Evolutionary conservation across 768 basidiomycete genomes (phyloP).

Genomic region (Vararia minispora): DNA sequence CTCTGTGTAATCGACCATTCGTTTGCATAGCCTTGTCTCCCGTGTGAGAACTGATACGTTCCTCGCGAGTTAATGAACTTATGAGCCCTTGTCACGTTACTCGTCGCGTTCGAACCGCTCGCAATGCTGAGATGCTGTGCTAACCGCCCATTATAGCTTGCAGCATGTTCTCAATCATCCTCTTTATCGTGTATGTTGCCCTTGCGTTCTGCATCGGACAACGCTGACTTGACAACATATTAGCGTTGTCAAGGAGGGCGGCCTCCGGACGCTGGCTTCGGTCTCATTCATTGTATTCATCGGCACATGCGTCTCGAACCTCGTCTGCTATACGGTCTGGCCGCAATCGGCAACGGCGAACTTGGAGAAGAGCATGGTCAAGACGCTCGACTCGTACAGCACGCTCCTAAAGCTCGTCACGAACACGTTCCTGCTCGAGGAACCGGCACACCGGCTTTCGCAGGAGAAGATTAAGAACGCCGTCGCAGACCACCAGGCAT

Average conservation of each 20-base stretch:
- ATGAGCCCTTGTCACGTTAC: no score
- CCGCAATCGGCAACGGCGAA: constrained; percentile 74
- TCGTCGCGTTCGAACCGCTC: no score
- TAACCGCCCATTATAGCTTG: constrained; percentile 41
- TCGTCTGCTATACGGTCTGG: constrained; percentile 80
- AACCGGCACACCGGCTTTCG: constrained; percentile 43
- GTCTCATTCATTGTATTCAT: constrained; percentile 68
- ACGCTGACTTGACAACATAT: neutral
- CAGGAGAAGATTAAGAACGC: constrained; percentile 65
- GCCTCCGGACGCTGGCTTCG: constrained; percentile 59
- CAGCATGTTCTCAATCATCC: constrained; percentile 74
- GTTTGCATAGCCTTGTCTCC: no score
- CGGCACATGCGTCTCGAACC: constrained; percentile 69
- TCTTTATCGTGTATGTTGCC: constrained; percentile 61
- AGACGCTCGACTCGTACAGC: constrained; percentile 79
- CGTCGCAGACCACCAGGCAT: constrained; percentile 74
- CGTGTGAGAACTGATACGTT: no score
- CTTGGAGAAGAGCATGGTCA: constrained; percentile 76
- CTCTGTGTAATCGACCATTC: no score
- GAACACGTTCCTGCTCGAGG: constrained; percentile 75
- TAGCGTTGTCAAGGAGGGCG: constrained; percentile 84
- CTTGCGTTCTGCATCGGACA: neutral
- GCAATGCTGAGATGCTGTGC: neutral
- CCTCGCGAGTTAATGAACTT: no score
- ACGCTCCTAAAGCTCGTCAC: constrained; percentile 79